Percentiles rank a stretch among this genome's conserved stretches.
Evolutionary conservation across 2,329 filamentous ascomycete species (phyloP).

Genomic region (Dryadomyces quercivorus): DNA sequence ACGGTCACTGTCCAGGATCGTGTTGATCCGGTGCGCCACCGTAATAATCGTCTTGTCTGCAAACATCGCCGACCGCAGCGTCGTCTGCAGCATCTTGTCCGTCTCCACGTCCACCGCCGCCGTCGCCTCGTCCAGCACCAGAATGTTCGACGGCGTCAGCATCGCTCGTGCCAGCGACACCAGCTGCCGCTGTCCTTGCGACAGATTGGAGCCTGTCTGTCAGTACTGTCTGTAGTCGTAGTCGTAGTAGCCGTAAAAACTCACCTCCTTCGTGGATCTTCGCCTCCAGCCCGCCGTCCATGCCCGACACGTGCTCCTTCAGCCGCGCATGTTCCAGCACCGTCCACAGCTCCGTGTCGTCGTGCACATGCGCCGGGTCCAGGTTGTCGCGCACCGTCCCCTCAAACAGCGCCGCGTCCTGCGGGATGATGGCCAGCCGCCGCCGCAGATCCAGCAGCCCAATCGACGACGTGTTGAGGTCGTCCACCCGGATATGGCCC

Average conservation of each 20-base stretch:
- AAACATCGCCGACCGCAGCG: conserved; percentile 56
- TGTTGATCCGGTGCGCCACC: conserved; percentile 96
- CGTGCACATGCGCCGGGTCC: conserved; percentile 86
- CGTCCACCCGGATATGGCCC: conserved; percentile 81
- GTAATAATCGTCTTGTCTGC: conserved; percentile 93
- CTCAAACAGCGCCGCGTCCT: conserved; percentile 85
- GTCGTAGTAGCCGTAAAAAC: conserved; percentile 17
- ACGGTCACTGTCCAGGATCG: conserved; percentile 77
- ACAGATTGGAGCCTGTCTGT: conserved; percentile 72
- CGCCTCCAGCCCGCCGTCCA: conserved; percentile 85
- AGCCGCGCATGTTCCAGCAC: conserved; percentile 88
- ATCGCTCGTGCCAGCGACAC: conserved; percentile 88
- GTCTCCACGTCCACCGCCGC: conserved; percentile 60
- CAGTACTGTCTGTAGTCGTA: no score
- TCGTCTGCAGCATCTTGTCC: conserved; percentile 53
- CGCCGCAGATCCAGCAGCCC: conserved; percentile 80
- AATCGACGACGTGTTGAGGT: conserved; percentile 78
- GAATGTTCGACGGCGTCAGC: conserved; percentile 89
- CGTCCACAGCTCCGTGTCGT: conserved; percentile 95
- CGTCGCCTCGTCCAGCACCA: conserved; percentile 94
- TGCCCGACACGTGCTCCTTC: conserved; percentile 75
- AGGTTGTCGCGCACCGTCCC: conserved; percentile 74
- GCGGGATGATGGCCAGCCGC: conserved; percentile 89
- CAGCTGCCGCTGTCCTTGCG: conserved; percentile 87
- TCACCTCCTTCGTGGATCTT: conserved; percentile 86